Percentiles rank a stretch among this genome's conserved stretches.
phyloP scores from a whole-genome alignment of 768 basidiomycete species.

The Mycena floridula region DNA sequence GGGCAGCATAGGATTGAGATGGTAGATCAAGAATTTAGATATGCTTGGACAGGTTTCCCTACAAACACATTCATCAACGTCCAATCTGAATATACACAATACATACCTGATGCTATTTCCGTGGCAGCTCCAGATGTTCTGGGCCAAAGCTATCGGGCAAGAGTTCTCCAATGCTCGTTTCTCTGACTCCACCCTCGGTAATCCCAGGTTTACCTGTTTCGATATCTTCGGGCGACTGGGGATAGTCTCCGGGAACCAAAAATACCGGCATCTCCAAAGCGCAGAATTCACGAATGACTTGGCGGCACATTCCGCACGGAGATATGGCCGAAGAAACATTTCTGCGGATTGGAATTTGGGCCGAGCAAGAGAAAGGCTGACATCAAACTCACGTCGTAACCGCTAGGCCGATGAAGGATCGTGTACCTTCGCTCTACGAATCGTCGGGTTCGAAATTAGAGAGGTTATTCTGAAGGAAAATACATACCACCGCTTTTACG shows the following conservation, averaged over 20 bases:
- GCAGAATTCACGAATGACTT: slow-evolving; percentile 86
- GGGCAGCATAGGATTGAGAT: too few species aligned
- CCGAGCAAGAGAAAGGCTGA: neutral
- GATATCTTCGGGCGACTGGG: slow-evolving; percentile 27
- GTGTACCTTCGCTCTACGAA: slow-evolving; percentile 73
- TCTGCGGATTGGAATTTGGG: too few species aligned
- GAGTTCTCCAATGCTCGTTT: slow-evolving; percentile 66
- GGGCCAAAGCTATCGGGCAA: slow-evolving; percentile 89
- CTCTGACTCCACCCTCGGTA: slow-evolving; percentile 46
- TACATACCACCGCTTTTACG: slow-evolving; percentile 85
- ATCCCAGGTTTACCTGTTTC: slow-evolving; percentile 30
- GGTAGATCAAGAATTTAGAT: too few species aligned
- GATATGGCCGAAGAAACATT: slow-evolving; percentile 65
- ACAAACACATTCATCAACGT: too few species aligned
- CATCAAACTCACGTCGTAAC: slow-evolving; percentile 59
- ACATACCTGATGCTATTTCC: slow-evolving; percentile 1
- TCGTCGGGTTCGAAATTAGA: neutral
- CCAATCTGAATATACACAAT: too few species aligned
- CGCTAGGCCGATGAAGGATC: slow-evolving; percentile 68
- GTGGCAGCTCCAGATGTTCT: slow-evolving; percentile 60
- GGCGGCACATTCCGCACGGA: slow-evolving; percentile 93
- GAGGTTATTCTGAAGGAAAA: neutral
- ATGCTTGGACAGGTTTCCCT: too few species aligned
- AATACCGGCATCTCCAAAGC: slow-evolving; percentile 63
- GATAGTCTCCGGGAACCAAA: slow-evolving; percentile 64